Percentiles rank a stretch among this genome's conserved stretches.
Conservation (phyloP, 371 early-diverging fungal species). For the Encephalitozoon cuniculi region DNA sequence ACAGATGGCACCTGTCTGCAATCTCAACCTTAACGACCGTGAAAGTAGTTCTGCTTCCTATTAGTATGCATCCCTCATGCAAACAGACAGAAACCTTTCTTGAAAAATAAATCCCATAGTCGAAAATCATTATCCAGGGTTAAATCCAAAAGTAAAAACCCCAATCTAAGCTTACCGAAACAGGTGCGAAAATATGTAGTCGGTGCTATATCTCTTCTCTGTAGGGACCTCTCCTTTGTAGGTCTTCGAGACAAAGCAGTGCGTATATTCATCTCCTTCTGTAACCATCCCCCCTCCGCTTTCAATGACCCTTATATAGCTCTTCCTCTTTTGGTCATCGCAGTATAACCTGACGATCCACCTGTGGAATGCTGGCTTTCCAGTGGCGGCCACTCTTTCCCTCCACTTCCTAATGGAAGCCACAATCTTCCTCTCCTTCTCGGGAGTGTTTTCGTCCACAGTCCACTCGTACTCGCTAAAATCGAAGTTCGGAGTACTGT, state of each 20-base stretch:
- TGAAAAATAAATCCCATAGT: slow-evolving; percentile 6
- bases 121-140: neutral
- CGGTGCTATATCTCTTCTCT: slow-evolving; percentile 29
- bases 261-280: slow-evolving; percentile 42
- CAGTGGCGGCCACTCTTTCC: slow-evolving; percentile 24
- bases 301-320: slow-evolving; percentile 29
- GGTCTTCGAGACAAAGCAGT: slow-evolving; percentile 55
- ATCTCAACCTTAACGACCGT: neutral
- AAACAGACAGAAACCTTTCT: slow-evolving; percentile 4
- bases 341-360: slow-evolving; percentile 55
- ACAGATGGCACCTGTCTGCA: neutral
- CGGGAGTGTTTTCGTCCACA: slow-evolving; percentile 7
- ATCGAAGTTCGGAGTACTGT: slow-evolving; percentile 37
- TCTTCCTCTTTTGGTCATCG: slow-evolving; percentile 31
- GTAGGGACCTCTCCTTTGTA: slow-evolving; percentile 37
- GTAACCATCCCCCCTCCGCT: slow-evolving; percentile 51
- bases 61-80: neutral
- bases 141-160: neutral
- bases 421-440: slow-evolving; percentile 38
- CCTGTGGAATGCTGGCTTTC: slow-evolving; percentile 52
- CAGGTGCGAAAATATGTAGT: slow-evolving; percentile 55
- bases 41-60: neutral
- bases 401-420: slow-evolving; percentile 45
- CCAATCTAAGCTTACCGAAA: slow-evolving; percentile 21
- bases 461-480: slow-evolving; percentile 52